Evolutionary conservation across 805 yeast genomes (phyloP).

Genomic region (Suhomyces xylopsoci): DNA sequence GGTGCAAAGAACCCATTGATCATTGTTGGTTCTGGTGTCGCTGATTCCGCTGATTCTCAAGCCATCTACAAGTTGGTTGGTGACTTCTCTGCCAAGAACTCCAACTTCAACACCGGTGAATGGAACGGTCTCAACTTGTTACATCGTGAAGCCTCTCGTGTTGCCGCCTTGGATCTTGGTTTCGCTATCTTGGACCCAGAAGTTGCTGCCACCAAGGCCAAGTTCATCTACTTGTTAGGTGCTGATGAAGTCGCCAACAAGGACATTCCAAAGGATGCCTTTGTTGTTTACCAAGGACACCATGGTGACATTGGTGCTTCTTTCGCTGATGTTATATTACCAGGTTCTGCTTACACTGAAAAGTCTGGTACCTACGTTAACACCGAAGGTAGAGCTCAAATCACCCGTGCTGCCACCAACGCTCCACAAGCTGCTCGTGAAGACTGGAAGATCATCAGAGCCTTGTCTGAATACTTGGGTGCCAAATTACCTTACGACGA

Average conservation of each 20-base stretch:
- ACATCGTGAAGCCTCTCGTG: slow-evolving; percentile 85
- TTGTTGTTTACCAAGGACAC: slow-evolving; percentile 87
- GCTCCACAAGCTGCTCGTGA: slow-evolving; percentile 90
- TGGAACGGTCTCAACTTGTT: slow-evolving; percentile 83
- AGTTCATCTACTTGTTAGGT: slow-evolving; percentile 75
- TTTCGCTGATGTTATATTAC: slow-evolving; percentile 80
- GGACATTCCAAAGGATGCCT: slow-evolving; percentile 78
- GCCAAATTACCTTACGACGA: slow-evolving; percentile 76
- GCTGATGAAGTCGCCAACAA: slow-evolving; percentile 74
- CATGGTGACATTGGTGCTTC: slow-evolving; percentile 91
- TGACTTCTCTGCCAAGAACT: slow-evolving; percentile 53
- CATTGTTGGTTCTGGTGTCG: slow-evolving; percentile 76
- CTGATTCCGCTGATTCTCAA: slow-evolving; percentile 61
- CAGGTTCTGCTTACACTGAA: slow-evolving; percentile 88
- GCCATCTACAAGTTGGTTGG: slow-evolving; percentile 60
- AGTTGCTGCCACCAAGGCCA: slow-evolving; percentile 52
- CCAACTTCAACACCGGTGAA: slow-evolving; percentile 60
- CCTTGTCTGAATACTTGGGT: slow-evolving; percentile 73
- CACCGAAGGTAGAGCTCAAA: slow-evolving; percentile 87
- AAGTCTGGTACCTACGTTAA: slow-evolving; percentile 81
- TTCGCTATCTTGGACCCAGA: slow-evolving; percentile 54
- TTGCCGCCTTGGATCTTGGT: slow-evolving; percentile 83
- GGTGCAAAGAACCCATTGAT: slow-evolving; percentile 72
- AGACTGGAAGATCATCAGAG: slow-evolving; percentile 87
- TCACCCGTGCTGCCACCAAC: slow-evolving; percentile 80